These are phyloP conservation scores for Lolium multiflorum DNA, from an alignment of 176 grass and related monocot species.

Conservation along the genomic window DNA sequence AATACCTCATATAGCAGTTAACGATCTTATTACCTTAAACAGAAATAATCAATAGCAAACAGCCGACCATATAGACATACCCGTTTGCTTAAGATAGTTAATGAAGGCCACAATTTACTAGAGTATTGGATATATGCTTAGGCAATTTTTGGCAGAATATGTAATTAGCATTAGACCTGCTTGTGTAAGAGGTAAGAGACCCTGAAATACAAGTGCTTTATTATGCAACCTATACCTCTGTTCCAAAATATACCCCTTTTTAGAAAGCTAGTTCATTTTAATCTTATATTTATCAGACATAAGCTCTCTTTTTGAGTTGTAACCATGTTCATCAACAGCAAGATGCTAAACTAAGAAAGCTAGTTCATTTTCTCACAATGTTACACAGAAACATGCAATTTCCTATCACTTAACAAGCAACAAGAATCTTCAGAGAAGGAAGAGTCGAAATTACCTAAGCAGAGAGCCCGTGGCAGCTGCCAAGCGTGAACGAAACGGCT, in stretches of 20 bases:
- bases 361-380: neutral
- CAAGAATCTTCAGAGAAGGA: neutral
- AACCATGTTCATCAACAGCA: neutral
- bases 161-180: neutral
- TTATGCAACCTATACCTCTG: no score
- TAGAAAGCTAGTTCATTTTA: no score
- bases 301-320: neutral
- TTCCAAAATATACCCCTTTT: no score
- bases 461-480: neutral
- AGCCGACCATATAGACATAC: neutral
- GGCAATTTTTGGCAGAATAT: neutral
- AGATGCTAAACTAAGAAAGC: no score
- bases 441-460: neutral
- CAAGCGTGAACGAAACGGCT: constrained; percentile 21
- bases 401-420: neutral
- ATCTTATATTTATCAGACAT: no score
- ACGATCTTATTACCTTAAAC: no score
- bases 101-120: neutral
- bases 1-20: no score
- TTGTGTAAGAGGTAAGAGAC: neutral
- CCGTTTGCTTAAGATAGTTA: neutral
- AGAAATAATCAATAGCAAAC: neutral
- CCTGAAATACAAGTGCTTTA: no score
- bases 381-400: neutral
- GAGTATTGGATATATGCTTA: neutral